phyloP scores from a whole-genome alignment of 2,329 filamentous ascomycete species.

The Huntiella abstrusa region DNA sequence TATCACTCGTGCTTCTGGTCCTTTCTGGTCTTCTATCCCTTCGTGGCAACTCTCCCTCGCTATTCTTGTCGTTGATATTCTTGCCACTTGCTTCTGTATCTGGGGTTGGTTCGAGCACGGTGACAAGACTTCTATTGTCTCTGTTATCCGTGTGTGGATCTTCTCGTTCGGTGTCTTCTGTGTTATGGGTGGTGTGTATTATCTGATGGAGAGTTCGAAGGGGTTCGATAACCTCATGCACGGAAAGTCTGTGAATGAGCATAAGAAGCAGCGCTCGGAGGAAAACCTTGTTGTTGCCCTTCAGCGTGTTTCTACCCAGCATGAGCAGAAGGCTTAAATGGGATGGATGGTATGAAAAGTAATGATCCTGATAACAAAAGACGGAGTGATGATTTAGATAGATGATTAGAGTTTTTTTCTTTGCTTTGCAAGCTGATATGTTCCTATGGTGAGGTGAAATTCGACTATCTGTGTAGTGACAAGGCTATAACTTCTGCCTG shows the following conservation, averaged over 20 bases:
- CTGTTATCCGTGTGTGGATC: slow-evolving; percentile 75
- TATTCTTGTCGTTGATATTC: slow-evolving; percentile 62
- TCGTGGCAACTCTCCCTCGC: slow-evolving; percentile 70
- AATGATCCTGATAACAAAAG: too few relatives aligned
- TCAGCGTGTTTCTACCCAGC: slow-evolving; percentile 77
- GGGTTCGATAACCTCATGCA: too few relatives aligned
- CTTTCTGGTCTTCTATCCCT: slow-evolving; percentile 37
- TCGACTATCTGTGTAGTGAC: too few relatives aligned
- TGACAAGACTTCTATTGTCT: slow-evolving; percentile 55
- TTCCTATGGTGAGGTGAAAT: too few relatives aligned
- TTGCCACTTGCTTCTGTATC: slow-evolving; percentile 70
- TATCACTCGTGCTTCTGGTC: too few relatives aligned
- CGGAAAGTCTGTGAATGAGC: slow-evolving; percentile 28
- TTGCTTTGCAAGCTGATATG: too few relatives aligned
- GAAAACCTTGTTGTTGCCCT: slow-evolving; percentile 86
- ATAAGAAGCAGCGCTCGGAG: slow-evolving; percentile 63
- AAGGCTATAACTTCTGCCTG: too few relatives aligned
- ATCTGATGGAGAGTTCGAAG: too few relatives aligned
- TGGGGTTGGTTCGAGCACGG: slow-evolving; percentile 60
- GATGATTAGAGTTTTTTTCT: too few relatives aligned
- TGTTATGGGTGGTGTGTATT: too few relatives aligned
- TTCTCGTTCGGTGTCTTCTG: slow-evolving; percentile 60
- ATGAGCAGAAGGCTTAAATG: slow-evolving; percentile 64
- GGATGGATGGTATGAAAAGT: too few relatives aligned
- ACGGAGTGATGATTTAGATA: too few relatives aligned